These are phyloP conservation scores for Multifurca ochricompacta DNA, from an alignment of 768 basidiomycete species.

Conservation along the genomic window DNA sequence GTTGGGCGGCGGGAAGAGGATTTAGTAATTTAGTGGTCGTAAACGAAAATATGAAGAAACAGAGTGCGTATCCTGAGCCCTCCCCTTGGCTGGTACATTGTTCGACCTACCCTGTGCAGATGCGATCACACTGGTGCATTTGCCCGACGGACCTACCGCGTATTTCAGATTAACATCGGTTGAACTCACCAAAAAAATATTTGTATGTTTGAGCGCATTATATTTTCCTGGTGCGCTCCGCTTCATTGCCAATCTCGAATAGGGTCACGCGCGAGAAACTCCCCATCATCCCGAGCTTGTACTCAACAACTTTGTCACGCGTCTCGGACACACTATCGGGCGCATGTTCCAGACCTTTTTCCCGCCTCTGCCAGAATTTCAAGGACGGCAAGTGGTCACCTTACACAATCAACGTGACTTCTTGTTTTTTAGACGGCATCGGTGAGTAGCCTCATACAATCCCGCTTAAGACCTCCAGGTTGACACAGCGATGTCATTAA, in stretches of 20 bases:
- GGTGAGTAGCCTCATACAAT: slow-evolving; percentile 38
- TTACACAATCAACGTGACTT: slow-evolving; percentile 98
- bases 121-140: slow-evolving; percentile 84
- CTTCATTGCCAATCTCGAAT: neutral
- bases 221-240: neutral
- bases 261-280: slow-evolving; percentile 92
- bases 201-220: slow-evolving; percentile 42
- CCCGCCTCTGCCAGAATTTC: slow-evolving; percentile 90
- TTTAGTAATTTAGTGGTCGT: slow-evolving; percentile 88
- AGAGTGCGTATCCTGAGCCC: slow-evolving; percentile 40
- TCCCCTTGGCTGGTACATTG: slow-evolving; percentile 7
- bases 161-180: slow-evolving; percentile 93
- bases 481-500: slow-evolving; percentile 27
- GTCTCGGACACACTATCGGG: slow-evolving; percentile 88
- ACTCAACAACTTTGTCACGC: slow-evolving; percentile 88
- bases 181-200: slow-evolving; percentile 78
- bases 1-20: slow-evolving; percentile 85
- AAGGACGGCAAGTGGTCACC: slow-evolving; percentile 94
- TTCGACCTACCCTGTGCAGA: slow-evolving; percentile 41
- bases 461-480: slow-evolving; percentile 9
- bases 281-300: slow-evolving; percentile 93
- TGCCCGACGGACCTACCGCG: slow-evolving; percentile 89
- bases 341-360: slow-evolving; percentile 95
- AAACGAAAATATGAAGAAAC: slow-evolving; percentile 91
- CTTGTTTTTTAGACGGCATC: slow-evolving; percentile 92